Percentiles rank a stretch among this genome's conserved stretches.
Evolutionary conservation across 345 rosid species (phyloP).

Genomic region (Aquilaria sinensis): DNA sequence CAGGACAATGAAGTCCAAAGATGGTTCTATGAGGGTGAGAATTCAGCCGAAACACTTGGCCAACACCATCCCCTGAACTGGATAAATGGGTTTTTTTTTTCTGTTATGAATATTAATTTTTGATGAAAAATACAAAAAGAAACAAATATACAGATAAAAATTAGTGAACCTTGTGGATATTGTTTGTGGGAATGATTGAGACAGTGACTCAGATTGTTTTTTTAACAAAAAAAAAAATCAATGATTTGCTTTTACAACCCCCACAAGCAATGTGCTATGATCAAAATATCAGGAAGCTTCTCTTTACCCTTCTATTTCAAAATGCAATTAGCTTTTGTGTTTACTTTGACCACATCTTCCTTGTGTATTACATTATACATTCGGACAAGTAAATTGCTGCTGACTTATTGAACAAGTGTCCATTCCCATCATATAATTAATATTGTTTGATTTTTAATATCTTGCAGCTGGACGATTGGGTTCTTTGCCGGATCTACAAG

Average conservation of each 20-base stretch:
- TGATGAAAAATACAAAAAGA: too few species aligned
- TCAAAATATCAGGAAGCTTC: not conserved
- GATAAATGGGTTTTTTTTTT: too few species aligned
- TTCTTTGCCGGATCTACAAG: slow-evolving; percentile 93
- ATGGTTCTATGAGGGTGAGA: slow-evolving; percentile 90
- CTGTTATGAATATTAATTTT: too few species aligned
- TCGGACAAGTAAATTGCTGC: too few species aligned
- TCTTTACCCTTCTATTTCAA: not conserved
- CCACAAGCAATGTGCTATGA: slow-evolving; percentile 1
- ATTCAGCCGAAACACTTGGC: too few species aligned
- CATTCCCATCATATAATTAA: not conserved
- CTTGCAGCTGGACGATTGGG: slow-evolving; percentile 94
- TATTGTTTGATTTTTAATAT: not conserved
- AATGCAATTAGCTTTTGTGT: not conserved
- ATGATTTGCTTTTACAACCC: slow-evolving; percentile 4
- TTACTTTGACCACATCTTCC: too few species aligned
- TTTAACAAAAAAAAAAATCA: not conserved
- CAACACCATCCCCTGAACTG: too few species aligned
- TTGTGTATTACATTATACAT: not conserved
- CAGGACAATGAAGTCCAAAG: slow-evolving; percentile 42
- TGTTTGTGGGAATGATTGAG: not conserved
- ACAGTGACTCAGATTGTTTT: not conserved
- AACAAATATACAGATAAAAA: too few species aligned
- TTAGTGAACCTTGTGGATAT: too few species aligned
- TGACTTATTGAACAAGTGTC: not conserved